Evolutionary conservation across 257 asterid genomes (phyloP).

Genomic region (Thymus quinquecostatus): DNA sequence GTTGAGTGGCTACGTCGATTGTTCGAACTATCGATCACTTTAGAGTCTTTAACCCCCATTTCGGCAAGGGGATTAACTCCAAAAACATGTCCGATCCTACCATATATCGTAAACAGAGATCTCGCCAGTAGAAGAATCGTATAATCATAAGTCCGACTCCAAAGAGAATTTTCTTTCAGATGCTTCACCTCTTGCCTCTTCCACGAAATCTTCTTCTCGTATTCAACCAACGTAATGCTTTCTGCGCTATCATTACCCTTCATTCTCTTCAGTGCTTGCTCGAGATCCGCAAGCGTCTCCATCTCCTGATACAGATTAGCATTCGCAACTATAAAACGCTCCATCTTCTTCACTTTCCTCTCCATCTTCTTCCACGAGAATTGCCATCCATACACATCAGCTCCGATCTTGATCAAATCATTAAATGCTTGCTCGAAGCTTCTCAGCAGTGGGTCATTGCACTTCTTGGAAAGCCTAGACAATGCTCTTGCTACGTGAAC

Average conservation of each 20-base stretch:
- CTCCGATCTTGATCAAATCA: slow-evolving; percentile 57
- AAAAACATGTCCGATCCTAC: slow-evolving; percentile 80
- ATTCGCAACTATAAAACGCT: slow-evolving; percentile 49
- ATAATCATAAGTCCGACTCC: slow-evolving; percentile 81
- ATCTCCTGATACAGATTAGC: slow-evolving; percentile 77
- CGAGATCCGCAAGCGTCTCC: slow-evolving; percentile 83
- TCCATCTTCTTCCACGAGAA: slow-evolving; percentile 77
- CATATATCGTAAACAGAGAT: slow-evolving; percentile 65
- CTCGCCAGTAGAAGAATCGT: slow-evolving; percentile 73
- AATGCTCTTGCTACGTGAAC: slow-evolving; percentile 65
- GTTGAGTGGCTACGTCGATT: slow-evolving; percentile 62
- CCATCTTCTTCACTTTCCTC: slow-evolving; percentile 74
- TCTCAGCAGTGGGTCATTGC: slow-evolving; percentile 68
- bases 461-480: slow-evolving; percentile 71
- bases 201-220: slow-evolving; percentile 77
- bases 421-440: slow-evolving; percentile 77
- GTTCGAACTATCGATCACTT: slow-evolving; percentile 43
- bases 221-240: slow-evolving; percentile 72
- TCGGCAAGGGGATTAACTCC: slow-evolving; percentile 55
- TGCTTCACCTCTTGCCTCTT: slow-evolving; percentile 80
- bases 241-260: slow-evolving; percentile 57
- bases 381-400: slow-evolving; percentile 71
- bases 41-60: slow-evolving; percentile 50
- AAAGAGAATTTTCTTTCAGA: slow-evolving; percentile 66
- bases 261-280: slow-evolving; percentile 75